A percentile compares a stretch with the other conserved stretches of the same genome.
These are phyloP conservation scores for Neurospora intermedia DNA, from an alignment of 495 filamentous ascomycete genomes.

Conservation along the genomic window DNA sequence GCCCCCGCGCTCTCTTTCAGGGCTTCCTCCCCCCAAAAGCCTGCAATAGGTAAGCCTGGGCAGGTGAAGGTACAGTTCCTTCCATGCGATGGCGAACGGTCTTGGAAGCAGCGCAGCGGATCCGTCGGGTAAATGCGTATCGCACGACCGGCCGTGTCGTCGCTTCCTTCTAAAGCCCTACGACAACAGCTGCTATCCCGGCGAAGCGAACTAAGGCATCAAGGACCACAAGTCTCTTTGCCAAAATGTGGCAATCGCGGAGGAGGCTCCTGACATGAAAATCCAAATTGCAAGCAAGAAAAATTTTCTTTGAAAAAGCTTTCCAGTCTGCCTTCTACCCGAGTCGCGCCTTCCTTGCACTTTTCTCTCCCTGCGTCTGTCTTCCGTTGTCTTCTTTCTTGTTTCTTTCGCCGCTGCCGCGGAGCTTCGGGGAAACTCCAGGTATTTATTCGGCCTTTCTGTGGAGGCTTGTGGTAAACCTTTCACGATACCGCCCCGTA, in stretches of 20 bases:
- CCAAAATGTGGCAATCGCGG: not conserved
- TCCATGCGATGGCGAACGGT: not conserved
- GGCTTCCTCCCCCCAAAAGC: not conserved
- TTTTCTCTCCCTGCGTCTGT: not conserved
- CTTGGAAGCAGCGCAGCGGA: not conserved
- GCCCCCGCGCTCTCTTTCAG: not conserved
- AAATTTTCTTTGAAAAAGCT: not conserved
- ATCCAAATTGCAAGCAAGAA: not conserved
- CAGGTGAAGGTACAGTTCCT: too few relatives aligned
- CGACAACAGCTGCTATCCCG: not conserved
- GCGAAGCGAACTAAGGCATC: not conserved
- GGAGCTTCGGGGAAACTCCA: not conserved
- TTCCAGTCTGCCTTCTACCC: not conserved
- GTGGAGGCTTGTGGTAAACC: not conserved
- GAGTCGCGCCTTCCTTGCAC: not conserved
- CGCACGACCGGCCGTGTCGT: not conserved
- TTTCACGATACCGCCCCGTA: not conserved
- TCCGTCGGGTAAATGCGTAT: not conserved
- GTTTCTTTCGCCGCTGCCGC: not conserved
- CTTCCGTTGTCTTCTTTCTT: not conserved
- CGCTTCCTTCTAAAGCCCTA: not conserved
- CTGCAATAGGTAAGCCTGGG: too few relatives aligned
- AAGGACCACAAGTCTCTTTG: not conserved
- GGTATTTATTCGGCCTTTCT: not conserved
- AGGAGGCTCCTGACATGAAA: not conserved